Percentiles rank a stretch among this genome's conserved stretches.
Conservation (phyloP, 352 stramenopile species). For the Phytopythium cucurbitacearum region DNA sequence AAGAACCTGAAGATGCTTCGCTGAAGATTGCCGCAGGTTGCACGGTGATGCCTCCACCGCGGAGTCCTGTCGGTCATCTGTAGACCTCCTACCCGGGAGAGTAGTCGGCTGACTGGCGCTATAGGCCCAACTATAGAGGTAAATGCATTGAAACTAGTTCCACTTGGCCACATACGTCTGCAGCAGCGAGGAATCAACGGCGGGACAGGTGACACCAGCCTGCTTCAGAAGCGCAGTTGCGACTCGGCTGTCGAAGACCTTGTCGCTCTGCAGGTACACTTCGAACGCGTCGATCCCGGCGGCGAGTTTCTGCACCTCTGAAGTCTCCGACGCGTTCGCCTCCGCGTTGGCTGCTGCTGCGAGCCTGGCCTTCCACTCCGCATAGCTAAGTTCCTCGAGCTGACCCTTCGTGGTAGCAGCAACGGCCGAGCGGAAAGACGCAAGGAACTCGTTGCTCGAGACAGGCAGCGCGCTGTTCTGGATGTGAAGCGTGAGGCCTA, state of each 20-base stretch:
- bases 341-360: slow-evolving; percentile 7
- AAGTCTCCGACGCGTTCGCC: slow-evolving; percentile 16
- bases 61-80: too few relatives aligned
- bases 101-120: too few relatives aligned
- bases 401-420: slow-evolving; percentile 11
- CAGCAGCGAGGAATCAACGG: slow-evolving; percentile 34
- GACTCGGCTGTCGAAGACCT: slow-evolving; percentile 52
- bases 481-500: slow-evolving; percentile 74
- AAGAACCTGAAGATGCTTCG: too few relatives aligned
- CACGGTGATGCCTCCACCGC: too few relatives aligned
- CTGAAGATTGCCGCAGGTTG: too few relatives aligned
- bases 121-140: too few relatives aligned
- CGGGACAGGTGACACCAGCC: slow-evolving; percentile 34
- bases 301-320: slow-evolving; percentile 53
- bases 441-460: slow-evolving; percentile 45
- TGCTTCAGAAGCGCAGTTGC: slow-evolving; percentile 39
- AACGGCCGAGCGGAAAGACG: slow-evolving; percentile 26
- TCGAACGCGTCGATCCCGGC: slow-evolving; percentile 64
- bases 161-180: slow-evolving; percentile 37
- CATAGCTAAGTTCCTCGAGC: slow-evolving; percentile 27
- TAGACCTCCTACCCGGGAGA: too few relatives aligned
- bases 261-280: slow-evolving; percentile 55
- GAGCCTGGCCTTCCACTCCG: slow-evolving; percentile 30
- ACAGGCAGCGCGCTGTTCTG: slow-evolving; percentile 49
- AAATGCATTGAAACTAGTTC: slow-evolving; percentile 34